Evolutionary conservation across 805 yeast species (phyloP).

Genomic region (Metschnikowia drakensbergensis): DNA sequence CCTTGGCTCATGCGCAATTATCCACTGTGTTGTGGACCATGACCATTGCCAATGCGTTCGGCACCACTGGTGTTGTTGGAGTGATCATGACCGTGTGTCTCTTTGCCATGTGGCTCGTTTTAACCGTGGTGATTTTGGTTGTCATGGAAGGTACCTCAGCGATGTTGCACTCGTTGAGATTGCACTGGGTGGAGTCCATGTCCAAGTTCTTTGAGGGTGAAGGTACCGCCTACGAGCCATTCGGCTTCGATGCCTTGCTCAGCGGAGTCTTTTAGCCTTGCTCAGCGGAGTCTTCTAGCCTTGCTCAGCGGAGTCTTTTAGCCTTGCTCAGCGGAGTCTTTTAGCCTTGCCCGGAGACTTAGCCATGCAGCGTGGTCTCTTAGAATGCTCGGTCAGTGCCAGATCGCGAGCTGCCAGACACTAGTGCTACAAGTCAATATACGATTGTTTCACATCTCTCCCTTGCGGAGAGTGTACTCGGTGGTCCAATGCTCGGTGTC

Average conservation of each 20-base stretch:
- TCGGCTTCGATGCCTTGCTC: conserved; percentile 47
- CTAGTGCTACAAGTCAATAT: no score
- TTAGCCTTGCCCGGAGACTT: not conserved
- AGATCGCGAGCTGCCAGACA: no score
- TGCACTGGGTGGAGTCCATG: conserved; percentile 99
- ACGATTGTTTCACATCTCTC: no score
- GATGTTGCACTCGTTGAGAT: conserved; percentile 95
- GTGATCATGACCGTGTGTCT: conserved; percentile 70
- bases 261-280: conserved; percentile 10
- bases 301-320: conserved; percentile 17
- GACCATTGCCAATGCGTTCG: conserved; percentile 84
- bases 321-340: no score
- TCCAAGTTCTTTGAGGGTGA: conserved; percentile 97
- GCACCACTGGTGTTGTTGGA: conserved; percentile 58
- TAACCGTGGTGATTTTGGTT: conserved; percentile 88
- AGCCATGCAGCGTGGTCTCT: no score
- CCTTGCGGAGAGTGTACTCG: no score
- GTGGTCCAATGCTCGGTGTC: no score
- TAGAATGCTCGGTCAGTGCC: no score
- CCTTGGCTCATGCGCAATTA: conserved; percentile 94
- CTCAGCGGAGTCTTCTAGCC: conserved; percentile 15
- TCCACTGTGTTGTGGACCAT: conserved; percentile 94
- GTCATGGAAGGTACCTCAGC: conserved; percentile 99
- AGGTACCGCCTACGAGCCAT: conserved; percentile 89
- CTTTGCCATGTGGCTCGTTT: conserved; percentile 91